Percentiles rank a stretch among this genome's conserved stretches.
Evolutionary conservation across 2,329 filamentous ascomycete species (phyloP).

Genomic region (Aspergillus hiratsukae): DNA sequence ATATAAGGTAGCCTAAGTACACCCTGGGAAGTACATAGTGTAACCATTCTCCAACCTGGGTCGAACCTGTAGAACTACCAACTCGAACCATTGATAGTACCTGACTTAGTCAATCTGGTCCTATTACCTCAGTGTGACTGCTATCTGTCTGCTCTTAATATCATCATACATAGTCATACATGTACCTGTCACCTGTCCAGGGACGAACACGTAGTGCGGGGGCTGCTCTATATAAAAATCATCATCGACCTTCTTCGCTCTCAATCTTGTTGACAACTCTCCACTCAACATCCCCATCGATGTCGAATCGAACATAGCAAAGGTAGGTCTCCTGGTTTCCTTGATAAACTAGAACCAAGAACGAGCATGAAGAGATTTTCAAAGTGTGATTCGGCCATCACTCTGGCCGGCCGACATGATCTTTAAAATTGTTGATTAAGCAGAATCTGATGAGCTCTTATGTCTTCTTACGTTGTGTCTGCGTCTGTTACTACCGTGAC

Average conservation of each 20-base stretch:
- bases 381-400: not conserved
- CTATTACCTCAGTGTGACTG: not conserved
- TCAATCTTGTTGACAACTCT: not conserved
- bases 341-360: not conserved
- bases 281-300: not conserved
- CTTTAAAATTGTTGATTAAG: not conserved
- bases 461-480: not conserved
- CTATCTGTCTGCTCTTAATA: not conserved
- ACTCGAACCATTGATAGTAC: too few species aligned
- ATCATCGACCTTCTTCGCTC: not conserved
- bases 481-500: not conserved
- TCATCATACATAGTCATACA: not conserved
- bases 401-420: not conserved
- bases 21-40: not conserved
- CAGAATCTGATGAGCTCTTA: not conserved
- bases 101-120: not conserved
- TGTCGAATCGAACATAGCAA: not conserved
- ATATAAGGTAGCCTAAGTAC: too few species aligned
- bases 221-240: not conserved
- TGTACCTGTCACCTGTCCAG: too few species aligned
- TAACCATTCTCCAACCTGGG: not conserved
- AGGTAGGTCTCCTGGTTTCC: not conserved
- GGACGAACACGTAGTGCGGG: too few species aligned
- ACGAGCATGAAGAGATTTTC: not conserved
- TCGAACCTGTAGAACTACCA: too few species aligned